Base-by-base conservation (phyloP, 768 basidiomycete genomes). In the Boletus pseudo-olivaceus region DNA sequence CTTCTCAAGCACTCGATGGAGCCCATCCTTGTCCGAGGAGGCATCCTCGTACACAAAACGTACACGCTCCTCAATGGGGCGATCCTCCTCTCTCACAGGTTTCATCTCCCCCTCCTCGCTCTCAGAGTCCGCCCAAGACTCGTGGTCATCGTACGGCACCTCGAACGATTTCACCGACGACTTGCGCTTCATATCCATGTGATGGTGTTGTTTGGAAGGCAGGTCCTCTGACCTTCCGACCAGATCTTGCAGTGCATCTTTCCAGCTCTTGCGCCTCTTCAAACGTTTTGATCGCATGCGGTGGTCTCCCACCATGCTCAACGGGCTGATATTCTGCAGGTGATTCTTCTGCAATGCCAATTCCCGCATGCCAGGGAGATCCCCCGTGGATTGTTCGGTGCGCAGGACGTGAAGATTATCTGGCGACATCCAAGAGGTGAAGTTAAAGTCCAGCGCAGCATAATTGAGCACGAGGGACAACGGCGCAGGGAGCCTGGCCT, bases 361-460 rank as follows among this genome's bases (percentile, higher is more conserved):
- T 55, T 84, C 85, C 42, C 75, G 78, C 56, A 95, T 72, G 1
- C 87, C 86, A 27, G 88, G 82, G 14, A 98, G 75, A 68, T 90
- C 82, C 0, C 88, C 83, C 14, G 88, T 85, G 1, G 93, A 93
- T 65, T 93, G 90, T 68, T 98, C 95, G 3, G 88, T 82, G 49
- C 88, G 82, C 14, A 98, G 76, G 29, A 96, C 88, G 5, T 83
- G 85, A 52, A 98, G 77, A 68, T 98, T 85, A 19, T 81, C 81
- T 9, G 85, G 84, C 0, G 89, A 81, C 92, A 94, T 93, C 96
- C 96, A 98, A 20, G 94, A 96, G 0, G 93, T 93, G 65, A 96
- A 98, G 69, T 98, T 98, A 76, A 99, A 98, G 70, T 98, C 95
- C 42, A 98, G 80, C 26, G 89, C 90, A 0, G 95, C 83, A 70